phyloP scores from a whole-genome alignment of 108 stramenopile genomes.

The Nitzschia palea region DNA sequence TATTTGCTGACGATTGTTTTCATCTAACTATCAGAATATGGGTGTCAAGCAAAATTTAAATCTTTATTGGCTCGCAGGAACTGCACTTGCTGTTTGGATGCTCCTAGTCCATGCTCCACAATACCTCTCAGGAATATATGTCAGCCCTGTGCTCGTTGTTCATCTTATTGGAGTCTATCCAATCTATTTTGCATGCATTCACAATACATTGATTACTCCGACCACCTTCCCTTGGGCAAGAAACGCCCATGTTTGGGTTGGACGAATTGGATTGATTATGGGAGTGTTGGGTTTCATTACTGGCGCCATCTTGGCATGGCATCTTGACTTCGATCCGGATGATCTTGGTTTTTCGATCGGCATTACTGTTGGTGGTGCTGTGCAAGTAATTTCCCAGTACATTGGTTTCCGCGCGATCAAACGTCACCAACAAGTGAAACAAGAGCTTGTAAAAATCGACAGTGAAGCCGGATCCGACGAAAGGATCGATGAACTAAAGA shows the following conservation, averaged over 20 bases:
- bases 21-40: too few relatives aligned
- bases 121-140: slow-evolving; percentile 6
- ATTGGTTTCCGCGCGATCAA: slow-evolving; percentile 20
- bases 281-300: slow-evolving; percentile 23
- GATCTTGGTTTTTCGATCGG: slow-evolving; percentile 22
- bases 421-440: too few relatives aligned
- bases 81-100: slow-evolving; percentile 33
- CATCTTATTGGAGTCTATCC: slow-evolving; percentile 29
- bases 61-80: slow-evolving; percentile 7
- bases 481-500: too few relatives aligned
- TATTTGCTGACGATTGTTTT: too few relatives aligned
- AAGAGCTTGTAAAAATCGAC: too few relatives aligned
- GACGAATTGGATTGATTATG: slow-evolving; percentile 23
- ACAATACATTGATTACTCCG: slow-evolving; percentile 33
- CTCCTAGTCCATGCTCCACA: slow-evolving; percentile 31
- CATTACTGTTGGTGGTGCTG: slow-evolving; percentile 25
- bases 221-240: slow-evolving; percentile 6
- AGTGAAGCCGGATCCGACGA: too few relatives aligned
- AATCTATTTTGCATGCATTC: slow-evolving; percentile 35
- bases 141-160: not conserved
- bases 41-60: not conserved
- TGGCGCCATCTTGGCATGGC: slow-evolving; percentile 16
- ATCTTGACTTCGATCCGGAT: not conserved
- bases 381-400: slow-evolving; percentile 16
- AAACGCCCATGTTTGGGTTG: slow-evolving; percentile 20